Percentiles rank a stretch among this genome's conserved stretches.
Evolutionary conservation across 2,329 filamentous ascomycete genomes (phyloP).

Genomic region (Fusarium continuum): DNA sequence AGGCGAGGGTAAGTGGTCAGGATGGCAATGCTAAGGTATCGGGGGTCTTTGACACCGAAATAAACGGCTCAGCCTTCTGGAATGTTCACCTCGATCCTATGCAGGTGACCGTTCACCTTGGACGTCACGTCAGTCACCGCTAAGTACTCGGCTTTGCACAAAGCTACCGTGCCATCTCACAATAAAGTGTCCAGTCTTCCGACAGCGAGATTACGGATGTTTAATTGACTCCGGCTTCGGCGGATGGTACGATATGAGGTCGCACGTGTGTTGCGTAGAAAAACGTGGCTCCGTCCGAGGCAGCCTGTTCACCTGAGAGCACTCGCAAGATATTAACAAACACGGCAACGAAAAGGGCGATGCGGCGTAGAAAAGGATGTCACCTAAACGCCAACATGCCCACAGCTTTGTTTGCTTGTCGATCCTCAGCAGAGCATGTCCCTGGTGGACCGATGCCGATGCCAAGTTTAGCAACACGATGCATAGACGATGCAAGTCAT

Average conservation of each 20-base stretch:
- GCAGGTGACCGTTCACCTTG: background rate
- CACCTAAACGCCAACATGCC: conserved; percentile 8
- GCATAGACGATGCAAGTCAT: conserved; percentile 31
- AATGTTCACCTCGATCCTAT: background rate
- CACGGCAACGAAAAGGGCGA: background rate
- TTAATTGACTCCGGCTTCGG: conserved; percentile 25
- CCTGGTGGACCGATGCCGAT: conserved; percentile 7
- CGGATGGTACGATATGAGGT: conserved; percentile 13
- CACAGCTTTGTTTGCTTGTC: background rate
- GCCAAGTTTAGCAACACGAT: conserved; percentile 38
- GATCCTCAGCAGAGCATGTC: background rate
- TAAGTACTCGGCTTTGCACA: conserved; percentile 7
- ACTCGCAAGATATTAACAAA: background rate
- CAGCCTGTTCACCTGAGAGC: background rate
- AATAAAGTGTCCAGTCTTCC: conserved; percentile 3
- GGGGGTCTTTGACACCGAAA: background rate
- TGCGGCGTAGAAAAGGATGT: conserved; percentile 7
- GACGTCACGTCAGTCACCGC: conserved; percentile 3
- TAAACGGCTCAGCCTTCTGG: background rate
- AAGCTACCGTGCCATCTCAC: background rate
- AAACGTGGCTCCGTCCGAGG: conserved; percentile 18
- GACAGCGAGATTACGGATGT: conserved; percentile 2
- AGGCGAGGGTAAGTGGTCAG: too few species aligned
- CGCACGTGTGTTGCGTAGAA: conserved; percentile 2
- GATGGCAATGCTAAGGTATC: too few species aligned